Evolutionary conservation across 2,329 filamentous ascomycete species (phyloP), one percentile per base, ranked within the genome.

Genomic region (Achaetomium macrosporum): DNA sequence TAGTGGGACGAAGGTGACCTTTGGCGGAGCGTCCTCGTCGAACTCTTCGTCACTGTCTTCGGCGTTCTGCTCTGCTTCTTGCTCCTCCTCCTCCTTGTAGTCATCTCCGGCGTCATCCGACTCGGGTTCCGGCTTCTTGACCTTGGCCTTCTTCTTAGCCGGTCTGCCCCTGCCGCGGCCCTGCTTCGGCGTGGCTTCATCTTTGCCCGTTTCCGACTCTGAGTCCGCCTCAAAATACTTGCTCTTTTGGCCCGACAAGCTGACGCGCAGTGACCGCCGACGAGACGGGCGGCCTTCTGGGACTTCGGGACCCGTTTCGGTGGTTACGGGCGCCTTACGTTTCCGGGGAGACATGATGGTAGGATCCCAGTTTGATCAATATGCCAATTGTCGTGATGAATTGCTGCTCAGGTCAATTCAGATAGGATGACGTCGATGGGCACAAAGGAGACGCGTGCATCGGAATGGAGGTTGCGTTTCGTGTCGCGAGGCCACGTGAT

Each of bases 221-320:
- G 56, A 61, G 5, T 63, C 59, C 0, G 65, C 15, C 53, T 78
- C 76, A 61, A 80, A 80, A 62, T 81, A 81, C 16, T 65, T 67
- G 66, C 77, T 81, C 67, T 72, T 79, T 58, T 71, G 67, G 17
- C 58, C 63, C 1, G 70, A 68, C 25, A 71, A 71, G 62, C 67
- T 72, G 36, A 75, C 62, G 42, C 78, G 77, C 19, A 68, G 62
- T 6, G 78, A 81, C 47, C 73, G 71, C n/a, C 75, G 71, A 16
- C 74, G 73, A 15, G 60, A 37, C 48, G 55, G 48, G 51, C 68
- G 63, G 19, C 62, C 61, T 17, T 57, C 51, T 5, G 60, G 52
- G 4, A 65, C 56, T 13, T 65, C 66, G 7, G 64, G 53, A 1
- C 65, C 64, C 11, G 25, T 37, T 31, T 55, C 41, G 17, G 42